These are phyloP conservation scores for Scutellaria baicalensis DNA, from an alignment of 257 asterid species.

Conservation along the genomic window DNA sequence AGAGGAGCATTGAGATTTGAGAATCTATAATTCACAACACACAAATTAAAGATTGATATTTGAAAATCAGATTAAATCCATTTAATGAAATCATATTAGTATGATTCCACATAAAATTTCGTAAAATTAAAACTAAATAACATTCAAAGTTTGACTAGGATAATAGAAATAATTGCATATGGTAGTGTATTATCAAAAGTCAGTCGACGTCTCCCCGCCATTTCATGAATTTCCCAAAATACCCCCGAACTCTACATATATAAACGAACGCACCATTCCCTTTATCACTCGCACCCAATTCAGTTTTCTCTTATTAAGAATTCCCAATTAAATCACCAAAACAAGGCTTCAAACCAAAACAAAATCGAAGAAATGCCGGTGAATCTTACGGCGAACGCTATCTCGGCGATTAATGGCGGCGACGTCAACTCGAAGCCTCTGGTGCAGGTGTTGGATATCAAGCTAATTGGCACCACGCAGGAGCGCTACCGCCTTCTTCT, in stretches of 20 bases:
- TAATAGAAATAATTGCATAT: too few species aligned
- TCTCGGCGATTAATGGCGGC: conserved; percentile 69
- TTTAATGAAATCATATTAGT: too few species aligned
- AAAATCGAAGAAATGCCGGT: conserved; percentile 41
- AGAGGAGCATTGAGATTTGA: too few species aligned
- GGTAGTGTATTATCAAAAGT: neutral
- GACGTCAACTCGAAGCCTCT: conserved; percentile 86
- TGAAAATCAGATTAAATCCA: too few species aligned
- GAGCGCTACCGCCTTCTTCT: conserved; percentile 72
- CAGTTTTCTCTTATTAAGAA: neutral
- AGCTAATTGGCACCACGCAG: conserved; percentile 59
- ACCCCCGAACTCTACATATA: neutral
- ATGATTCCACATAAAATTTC: too few species aligned
- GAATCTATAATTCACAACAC: neutral
- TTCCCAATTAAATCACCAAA: neutral
- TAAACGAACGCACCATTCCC: neutral
- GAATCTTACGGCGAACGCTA: conserved; percentile 64
- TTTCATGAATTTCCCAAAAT: conserved; percentile 10
- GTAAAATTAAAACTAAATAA: too few species aligned
- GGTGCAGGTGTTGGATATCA: conserved; percentile 87
- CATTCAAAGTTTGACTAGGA: too few species aligned
- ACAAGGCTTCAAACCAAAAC: too few species aligned
- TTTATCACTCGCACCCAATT: neutral
- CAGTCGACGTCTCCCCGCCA: conserved; percentile 33
- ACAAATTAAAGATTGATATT: too few species aligned